These are phyloP conservation scores for Pholiota conissans DNA, from an alignment of 768 basidiomycete genomes.

Conservation along the genomic window DNA sequence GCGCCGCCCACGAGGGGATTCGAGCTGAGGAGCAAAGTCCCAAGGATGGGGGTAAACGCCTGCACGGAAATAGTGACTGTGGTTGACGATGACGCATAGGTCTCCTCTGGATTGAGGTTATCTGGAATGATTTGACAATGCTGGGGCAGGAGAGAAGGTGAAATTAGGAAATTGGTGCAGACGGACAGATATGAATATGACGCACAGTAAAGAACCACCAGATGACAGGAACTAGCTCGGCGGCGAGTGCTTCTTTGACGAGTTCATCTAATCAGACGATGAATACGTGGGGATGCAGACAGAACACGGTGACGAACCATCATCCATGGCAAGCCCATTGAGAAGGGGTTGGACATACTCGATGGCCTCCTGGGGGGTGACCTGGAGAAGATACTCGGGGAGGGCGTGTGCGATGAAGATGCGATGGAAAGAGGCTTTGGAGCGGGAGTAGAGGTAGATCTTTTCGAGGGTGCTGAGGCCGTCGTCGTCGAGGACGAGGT, in stretches of 20 bases:
- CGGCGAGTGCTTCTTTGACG: conserved; percentile 86
- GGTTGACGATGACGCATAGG: conserved; percentile 33
- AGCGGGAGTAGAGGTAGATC: conserved; percentile 87
- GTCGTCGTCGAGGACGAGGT: conserved; percentile 68
- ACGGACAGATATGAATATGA: conserved; percentile 6
- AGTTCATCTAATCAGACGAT: conserved; percentile 60
- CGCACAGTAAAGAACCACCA: conserved; percentile 89
- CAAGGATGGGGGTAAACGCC: conserved; percentile 90
- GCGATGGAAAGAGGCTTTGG: conserved; percentile 60
- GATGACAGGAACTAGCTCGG: conserved; percentile 76
- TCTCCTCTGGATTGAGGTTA: conserved; percentile 32
- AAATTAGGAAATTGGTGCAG: conserved; percentile 4
- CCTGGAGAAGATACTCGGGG: conserved; percentile 71
- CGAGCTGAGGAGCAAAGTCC: conserved; percentile 81
- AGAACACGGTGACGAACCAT: conserved; percentile 50
- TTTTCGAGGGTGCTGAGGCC: conserved; percentile 83
- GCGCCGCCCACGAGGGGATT: conserved; percentile 72
- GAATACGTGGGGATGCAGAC: not conserved
- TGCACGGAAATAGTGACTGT: conserved; percentile 68
- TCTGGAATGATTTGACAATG: conserved; percentile 69
- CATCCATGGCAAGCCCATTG: conserved; percentile 79
- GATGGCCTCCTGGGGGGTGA: conserved; percentile 84
- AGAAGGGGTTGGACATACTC: conserved; percentile 94
- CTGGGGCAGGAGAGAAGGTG: conserved; percentile 29
- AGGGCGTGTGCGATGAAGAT: conserved; percentile 86